A percentile compares a stretch with the other conserved stretches of the same genome.
These are phyloP conservation scores for Aspergillus fumigatiaffinis DNA, from an alignment of 2,329 filamentous ascomycete genomes.

Conservation along the genomic window DNA sequence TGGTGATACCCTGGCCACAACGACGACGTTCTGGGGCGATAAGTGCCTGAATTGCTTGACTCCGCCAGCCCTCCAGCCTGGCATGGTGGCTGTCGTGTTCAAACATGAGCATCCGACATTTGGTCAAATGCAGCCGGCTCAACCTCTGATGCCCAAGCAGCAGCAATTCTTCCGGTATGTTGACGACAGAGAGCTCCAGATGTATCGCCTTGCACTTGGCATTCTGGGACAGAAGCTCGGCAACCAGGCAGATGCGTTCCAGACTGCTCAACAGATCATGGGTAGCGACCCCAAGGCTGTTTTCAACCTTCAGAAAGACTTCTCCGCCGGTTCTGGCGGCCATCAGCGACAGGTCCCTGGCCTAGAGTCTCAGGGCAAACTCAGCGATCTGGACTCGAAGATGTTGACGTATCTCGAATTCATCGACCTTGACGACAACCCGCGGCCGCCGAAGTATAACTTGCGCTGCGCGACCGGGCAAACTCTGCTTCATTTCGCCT, in stretches of 20 bases:
- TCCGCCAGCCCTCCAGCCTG: slow-evolving; percentile 65
- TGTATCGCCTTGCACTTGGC: slow-evolving; percentile 42
- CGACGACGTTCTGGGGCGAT: slow-evolving; percentile 76
- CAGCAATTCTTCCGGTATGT: slow-evolving; percentile 66
- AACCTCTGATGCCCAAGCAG: slow-evolving; percentile 45
- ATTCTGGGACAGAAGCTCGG: slow-evolving; percentile 46
- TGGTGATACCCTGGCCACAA: slow-evolving; percentile 64
- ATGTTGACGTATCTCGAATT: slow-evolving; percentile 73
- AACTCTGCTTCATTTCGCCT: slow-evolving; percentile 76
- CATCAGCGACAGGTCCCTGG: slow-evolving; percentile 45
- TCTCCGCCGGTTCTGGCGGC: slow-evolving; percentile 40
- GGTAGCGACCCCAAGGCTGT: slow-evolving; percentile 42
- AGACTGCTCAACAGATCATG: slow-evolving; percentile 47
- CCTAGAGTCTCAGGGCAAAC: slow-evolving; percentile 41
- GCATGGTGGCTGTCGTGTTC: slow-evolving; percentile 68
- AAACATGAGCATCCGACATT: slow-evolving; percentile 52
- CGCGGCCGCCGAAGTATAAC: slow-evolving; percentile 64
- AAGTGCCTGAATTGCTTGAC: slow-evolving; percentile 75
- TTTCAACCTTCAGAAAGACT: slow-evolving; percentile 46
- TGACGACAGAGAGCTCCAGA: slow-evolving; percentile 46
- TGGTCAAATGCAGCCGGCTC: slow-evolving; percentile 42
- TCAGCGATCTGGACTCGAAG: slow-evolving; percentile 59
- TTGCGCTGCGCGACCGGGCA: slow-evolving; percentile 64
- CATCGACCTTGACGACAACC: slow-evolving; percentile 72
- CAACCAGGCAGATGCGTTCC: slow-evolving; percentile 46